Base-by-base conservation (phyloP, 345 rosid species). In the Eucalyptus urophylla region DNA sequence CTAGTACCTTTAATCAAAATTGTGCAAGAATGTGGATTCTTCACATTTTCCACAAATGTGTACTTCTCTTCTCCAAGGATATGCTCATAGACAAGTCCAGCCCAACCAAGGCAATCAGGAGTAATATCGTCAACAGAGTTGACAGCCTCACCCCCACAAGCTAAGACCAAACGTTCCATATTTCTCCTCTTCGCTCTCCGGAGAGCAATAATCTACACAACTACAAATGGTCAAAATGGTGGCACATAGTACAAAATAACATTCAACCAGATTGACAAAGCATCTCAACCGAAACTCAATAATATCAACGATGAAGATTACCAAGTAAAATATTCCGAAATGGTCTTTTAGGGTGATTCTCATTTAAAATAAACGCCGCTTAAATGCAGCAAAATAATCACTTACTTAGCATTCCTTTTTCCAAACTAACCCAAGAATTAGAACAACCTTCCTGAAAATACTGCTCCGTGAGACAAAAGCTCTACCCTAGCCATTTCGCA, bases 101-200 rank as follows among this genome's bases (percentile, higher is more conserved):
- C 99, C 99, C 97, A 98, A 67, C 99, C 99, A 92, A 98, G 98
- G 90, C 94, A 97, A 60, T 94, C 96, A 7, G 99, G 97, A 56
- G 98, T 95, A 90, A 98, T 89, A 90, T 95, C 96, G 86, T 97
- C 99, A 81, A 98, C 98, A 62, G 97, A 97, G 86, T 96, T 97
- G 89, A 98, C 96, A 91, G 97, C 99, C 91, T 97, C 99, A 91
- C 99, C 99, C 86, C 99, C 99, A 92, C 99, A 97, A 80, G 99
- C 97, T 93, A 98, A 93, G 87, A 96, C 96, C 92, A 98, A 91
- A 56, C 99, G 95, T 93, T 98, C 99, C 99, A 98, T 97, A 92
- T 98, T 97, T 95, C 99, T 98, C 90, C 97, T 94, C 95, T 98
- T 98, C 10, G 99, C 99, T 94, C 99, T 96, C 93, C 99, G 91